Evolutionary conservation across 1,284 basidiomycete genomes (phyloP).

Genomic region (Peniophora sp.): DNA sequence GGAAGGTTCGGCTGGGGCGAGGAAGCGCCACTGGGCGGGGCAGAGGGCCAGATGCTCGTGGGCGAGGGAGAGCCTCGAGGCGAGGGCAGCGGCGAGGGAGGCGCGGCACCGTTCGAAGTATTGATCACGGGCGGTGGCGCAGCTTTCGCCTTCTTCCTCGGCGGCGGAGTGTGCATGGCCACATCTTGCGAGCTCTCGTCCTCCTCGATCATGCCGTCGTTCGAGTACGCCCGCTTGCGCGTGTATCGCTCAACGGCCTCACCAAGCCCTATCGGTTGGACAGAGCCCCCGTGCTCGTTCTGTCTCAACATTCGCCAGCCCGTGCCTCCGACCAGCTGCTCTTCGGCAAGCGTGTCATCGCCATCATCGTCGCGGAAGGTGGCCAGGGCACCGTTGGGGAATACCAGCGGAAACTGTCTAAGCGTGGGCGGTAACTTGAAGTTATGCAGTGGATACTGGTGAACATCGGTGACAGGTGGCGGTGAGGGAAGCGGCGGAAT

Average conservation of each 20-base stretch:
- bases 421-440: slow-evolving; percentile 62
- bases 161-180: slow-evolving; percentile 48
- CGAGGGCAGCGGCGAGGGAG: slow-evolving; percentile 74
- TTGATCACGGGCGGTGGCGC: slow-evolving; percentile 44
- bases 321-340: slow-evolving; percentile 53
- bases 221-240: slow-evolving; percentile 64
- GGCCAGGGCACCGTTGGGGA: slow-evolving; percentile 70
- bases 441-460: slow-evolving; percentile 67
- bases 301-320: slow-evolving; percentile 69
- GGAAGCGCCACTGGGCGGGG: slow-evolving; percentile 64
- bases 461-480: slow-evolving; percentile 64
- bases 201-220: slow-evolving; percentile 70
- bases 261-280: slow-evolving; percentile 50
- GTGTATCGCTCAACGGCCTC: slow-evolving; percentile 78
- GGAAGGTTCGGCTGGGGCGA: slow-evolving; percentile 63
- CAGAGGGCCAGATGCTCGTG: slow-evolving; percentile 66
- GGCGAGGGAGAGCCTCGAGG: slow-evolving; percentile 75
- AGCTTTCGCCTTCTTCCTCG: slow-evolving; percentile 67
- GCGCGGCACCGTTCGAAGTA: slow-evolving; percentile 53
- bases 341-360: slow-evolving; percentile 61
- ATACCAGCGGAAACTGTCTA: slow-evolving; percentile 65
- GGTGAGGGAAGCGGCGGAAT: slow-evolving; percentile 63
- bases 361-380: slow-evolving; percentile 65
- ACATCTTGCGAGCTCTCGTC: slow-evolving; percentile 52
- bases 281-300: slow-evolving; percentile 44